Percentiles rank a stretch among this genome's conserved stretches.
These are phyloP conservation scores for Microbotryum silenes-acaulis DNA, from an alignment of 1,284 basidiomycete species.

Conservation along the genomic window DNA sequence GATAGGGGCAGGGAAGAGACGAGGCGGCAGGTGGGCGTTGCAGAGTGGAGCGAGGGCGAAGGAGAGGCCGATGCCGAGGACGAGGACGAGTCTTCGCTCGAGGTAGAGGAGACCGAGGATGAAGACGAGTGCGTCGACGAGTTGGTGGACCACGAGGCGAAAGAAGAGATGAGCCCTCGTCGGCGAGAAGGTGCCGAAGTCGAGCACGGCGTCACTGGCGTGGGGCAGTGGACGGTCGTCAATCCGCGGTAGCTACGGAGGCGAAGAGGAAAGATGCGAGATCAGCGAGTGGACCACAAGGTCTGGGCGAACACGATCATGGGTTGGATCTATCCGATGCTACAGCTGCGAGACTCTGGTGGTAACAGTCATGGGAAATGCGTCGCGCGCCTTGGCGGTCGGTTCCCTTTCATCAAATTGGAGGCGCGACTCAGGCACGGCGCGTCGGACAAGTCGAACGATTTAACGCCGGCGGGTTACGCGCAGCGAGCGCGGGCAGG, in stretches of 20 bases:
- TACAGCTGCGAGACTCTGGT: no score
- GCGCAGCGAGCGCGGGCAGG: neutral
- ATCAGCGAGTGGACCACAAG: no score
- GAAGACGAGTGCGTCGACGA: slow-evolving; percentile 9
- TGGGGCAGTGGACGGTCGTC: slow-evolving; percentile 21
- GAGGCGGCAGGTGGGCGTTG: slow-evolving; percentile 15
- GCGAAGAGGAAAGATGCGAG: no score
- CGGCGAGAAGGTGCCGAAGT: slow-evolving; percentile 9
- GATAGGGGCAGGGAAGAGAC: slow-evolving; percentile 29
- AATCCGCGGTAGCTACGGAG: slow-evolving; percentile 26
- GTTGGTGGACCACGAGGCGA: slow-evolving; percentile 16
- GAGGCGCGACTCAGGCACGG: no score
- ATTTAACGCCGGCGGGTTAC: no score
- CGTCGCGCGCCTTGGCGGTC: no score
- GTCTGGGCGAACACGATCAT: no score
- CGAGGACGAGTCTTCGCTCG: slow-evolving; percentile 10
- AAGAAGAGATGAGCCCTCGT: slow-evolving; percentile 20
- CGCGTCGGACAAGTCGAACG: no score
- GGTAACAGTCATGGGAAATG: no score
- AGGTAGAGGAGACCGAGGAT: slow-evolving; percentile 7
- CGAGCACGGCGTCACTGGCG: neutral
- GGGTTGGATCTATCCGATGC: no score
- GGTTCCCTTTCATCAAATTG: no score
- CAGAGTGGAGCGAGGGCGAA: slow-evolving; percentile 1
- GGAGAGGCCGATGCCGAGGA: slow-evolving; percentile 13